Conservation (phyloP, 345 rosid species). For the Brassica incana region DNA sequence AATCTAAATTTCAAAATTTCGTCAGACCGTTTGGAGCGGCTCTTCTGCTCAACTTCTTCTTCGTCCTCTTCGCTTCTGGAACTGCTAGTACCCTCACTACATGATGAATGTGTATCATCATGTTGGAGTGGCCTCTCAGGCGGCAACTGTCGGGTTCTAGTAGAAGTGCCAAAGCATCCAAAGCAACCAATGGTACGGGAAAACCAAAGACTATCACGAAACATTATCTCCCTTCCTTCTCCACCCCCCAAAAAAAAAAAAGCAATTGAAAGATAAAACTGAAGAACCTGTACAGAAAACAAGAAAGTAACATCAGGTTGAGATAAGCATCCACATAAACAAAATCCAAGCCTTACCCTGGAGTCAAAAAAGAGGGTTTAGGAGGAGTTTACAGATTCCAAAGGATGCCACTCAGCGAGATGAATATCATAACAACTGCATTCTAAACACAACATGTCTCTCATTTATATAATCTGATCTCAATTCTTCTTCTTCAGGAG, state of each 20-base stretch:
- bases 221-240: conserved; percentile 44
- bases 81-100: conserved; percentile 54
- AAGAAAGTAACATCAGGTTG: background rate
- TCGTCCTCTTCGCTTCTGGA: conserved; percentile 28
- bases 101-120: conserved; percentile 53
- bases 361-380: background rate
- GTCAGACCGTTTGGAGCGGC: conserved; percentile 60
- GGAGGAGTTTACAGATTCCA: conserved; percentile 52
- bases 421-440: conserved; percentile 50
- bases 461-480: background rate
- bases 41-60: conserved; percentile 57
- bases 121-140: conserved; percentile 45
- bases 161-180: conserved; percentile 76
- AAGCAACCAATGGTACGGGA: conserved; percentile 80
- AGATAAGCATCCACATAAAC: background rate
- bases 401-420: conserved; percentile 92
- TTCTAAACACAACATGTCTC: conserved; percentile 51
- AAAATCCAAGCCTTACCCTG: conserved; percentile 22
- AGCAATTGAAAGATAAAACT: background rate
- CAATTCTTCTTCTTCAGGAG: background rate
- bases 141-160: conserved; percentile 42
- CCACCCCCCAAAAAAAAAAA: background rate
- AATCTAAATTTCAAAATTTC: conserved; percentile 71
- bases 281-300: conserved; percentile 8
- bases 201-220: conserved; percentile 54